Evolutionary conservation across 208 protist species (phyloP).

Genomic region (Trypanosoma vivax): DNA sequence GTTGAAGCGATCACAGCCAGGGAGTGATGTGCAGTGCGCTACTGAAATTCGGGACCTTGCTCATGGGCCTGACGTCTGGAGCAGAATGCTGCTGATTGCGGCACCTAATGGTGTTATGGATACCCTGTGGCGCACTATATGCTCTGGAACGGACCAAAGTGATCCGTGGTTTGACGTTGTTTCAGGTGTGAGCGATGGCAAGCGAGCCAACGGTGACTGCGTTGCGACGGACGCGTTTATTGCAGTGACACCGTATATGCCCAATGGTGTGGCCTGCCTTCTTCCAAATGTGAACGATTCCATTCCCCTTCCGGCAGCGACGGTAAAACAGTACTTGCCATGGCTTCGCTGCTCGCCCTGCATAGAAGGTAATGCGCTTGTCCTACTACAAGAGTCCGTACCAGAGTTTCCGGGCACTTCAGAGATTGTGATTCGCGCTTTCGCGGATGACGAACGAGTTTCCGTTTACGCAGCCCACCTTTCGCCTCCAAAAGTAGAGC

Average conservation of each 20-base stretch:
- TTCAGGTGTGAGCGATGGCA: neutral
- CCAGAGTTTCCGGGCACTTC: constrained; percentile 46
- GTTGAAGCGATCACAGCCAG: constrained; percentile 56
- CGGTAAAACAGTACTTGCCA: constrained; percentile 37
- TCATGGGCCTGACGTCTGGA: constrained; percentile 29
- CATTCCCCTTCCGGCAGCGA: constrained; percentile 38
- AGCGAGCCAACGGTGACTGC: neutral
- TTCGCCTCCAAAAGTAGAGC: constrained; percentile 3
- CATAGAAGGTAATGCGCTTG: constrained; percentile 21
- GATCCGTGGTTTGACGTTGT: constrained; percentile 8
- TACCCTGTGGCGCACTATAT: neutral
- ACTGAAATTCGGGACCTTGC: constrained; percentile 60
- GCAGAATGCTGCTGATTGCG: constrained; percentile 38
- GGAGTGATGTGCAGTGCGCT: constrained; percentile 58
- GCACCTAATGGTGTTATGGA: constrained; percentile 23
- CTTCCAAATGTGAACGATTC: constrained; percentile 66
- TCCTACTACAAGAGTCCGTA: constrained; percentile 57
- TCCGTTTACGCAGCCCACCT: constrained; percentile 7
- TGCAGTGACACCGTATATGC: neutral
- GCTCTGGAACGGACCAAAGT: neutral
- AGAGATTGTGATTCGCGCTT: constrained; percentile 67
- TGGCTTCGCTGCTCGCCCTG: constrained; percentile 20
- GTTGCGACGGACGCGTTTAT: neutral
- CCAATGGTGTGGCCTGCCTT: constrained; percentile 31
- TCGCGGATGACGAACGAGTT: constrained; percentile 25